phyloP scores from a whole-genome alignment of 345 rosid species.

The Physaria fendleri region DNA sequence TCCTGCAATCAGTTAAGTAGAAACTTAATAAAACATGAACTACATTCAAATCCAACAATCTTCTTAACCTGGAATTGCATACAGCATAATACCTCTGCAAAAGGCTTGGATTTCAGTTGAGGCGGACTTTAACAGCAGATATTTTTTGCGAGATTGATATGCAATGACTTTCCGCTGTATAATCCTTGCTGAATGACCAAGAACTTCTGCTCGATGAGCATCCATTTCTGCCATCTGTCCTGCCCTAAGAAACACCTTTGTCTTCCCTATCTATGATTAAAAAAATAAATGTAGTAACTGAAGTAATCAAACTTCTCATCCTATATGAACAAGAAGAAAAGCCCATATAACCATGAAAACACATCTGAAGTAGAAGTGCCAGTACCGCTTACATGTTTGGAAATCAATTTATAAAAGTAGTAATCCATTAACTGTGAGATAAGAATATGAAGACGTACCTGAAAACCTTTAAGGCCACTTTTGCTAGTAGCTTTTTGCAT shows the following conservation, averaged over 20 bases:
- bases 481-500: constrained; percentile 74
- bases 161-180: constrained; percentile 73
- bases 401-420: not conserved
- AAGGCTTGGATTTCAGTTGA: constrained; percentile 62
- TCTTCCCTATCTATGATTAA: constrained; percentile 67
- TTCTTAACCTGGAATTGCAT: not conserved
- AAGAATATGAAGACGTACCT: constrained; percentile 38
- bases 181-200: constrained; percentile 71
- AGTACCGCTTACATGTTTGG: not conserved
- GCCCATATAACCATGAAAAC: constrained; percentile 4
- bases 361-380: not conserved
- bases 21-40: constrained; percentile 1
- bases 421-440: not conserved
- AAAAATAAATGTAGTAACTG: constrained; percentile 3
- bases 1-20: constrained; percentile 43
- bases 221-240: constrained; percentile 99
- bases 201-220: constrained; percentile 61
- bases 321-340: constrained; percentile 4
- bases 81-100: constrained; percentile 59
- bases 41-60: constrained; percentile 5
- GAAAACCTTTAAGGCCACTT: constrained; percentile 74
- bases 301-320: not conserved
- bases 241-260: constrained; percentile 91
- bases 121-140: constrained; percentile 44
- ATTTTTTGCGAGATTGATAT: constrained; percentile 49